phyloP scores from a whole-genome alignment of 768 basidiomycete species.

The Rhodotorula babjevae region DNA sequence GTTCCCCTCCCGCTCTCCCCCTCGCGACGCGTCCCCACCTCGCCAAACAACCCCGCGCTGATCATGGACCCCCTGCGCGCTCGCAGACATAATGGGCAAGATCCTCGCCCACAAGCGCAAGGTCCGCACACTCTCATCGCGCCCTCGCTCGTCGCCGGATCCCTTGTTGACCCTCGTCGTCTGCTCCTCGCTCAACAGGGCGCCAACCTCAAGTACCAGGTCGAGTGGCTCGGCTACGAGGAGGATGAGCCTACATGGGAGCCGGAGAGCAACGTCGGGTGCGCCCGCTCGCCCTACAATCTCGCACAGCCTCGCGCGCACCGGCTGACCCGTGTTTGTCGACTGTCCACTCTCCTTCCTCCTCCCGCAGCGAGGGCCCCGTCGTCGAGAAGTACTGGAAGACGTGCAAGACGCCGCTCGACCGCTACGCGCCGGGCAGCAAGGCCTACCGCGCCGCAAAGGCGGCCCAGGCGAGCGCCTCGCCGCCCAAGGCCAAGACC shows the following conservation, averaged over 20 bases:
- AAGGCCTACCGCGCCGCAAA: conserved; percentile 7
- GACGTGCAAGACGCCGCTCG: neutral
- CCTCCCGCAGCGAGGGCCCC: neutral
- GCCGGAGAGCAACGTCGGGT: neutral
- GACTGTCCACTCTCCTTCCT: neutral
- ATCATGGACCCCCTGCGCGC: too few species aligned
- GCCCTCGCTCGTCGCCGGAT: neutral
- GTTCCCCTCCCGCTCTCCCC: neutral
- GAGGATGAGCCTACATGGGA: conserved; percentile 16
- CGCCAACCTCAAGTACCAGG: neutral
- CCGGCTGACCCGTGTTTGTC: neutral
- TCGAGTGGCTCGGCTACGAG: conserved; percentile 19
- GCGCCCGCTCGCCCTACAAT: neutral
- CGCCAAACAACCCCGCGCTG: neutral
- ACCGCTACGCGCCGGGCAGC: conserved; percentile 7
- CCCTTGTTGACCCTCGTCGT: neutral
- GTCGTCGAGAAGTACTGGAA: conserved; percentile 11
- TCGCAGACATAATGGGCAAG: conserved; percentile 2
- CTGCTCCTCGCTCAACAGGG: neutral
- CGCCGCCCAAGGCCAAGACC: neutral
- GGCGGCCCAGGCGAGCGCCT: neutral
- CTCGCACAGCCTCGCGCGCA: neutral
- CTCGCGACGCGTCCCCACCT: neutral
- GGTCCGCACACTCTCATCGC: neutral
- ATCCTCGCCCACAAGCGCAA: conserved; percentile 5